A percentile compares a stretch with the other conserved stretches of the same genome.
Evolutionary conservation across 805 yeast genomes (phyloP).

Genomic region (Ogataea degrootiae): DNA sequence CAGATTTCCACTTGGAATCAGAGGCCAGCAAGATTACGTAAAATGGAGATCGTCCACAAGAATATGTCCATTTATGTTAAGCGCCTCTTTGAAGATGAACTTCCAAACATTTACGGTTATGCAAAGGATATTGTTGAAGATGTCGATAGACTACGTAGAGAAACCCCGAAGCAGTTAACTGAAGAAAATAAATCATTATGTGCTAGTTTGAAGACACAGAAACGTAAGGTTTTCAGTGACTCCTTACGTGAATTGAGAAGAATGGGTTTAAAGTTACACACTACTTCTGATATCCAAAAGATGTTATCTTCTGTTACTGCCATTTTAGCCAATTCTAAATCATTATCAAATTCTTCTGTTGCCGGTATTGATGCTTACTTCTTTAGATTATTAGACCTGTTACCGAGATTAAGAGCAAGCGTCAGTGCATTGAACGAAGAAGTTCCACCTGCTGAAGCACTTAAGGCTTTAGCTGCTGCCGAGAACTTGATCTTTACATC

Average conservation of each 20-base stretch:
- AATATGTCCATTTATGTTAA: conserved; percentile 50
- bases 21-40: conserved; percentile 54
- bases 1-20: conserved; percentile 43
- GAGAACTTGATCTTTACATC: conserved; percentile 66
- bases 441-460: conserved; percentile 68
- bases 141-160: conserved; percentile 60
- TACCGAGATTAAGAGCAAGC: conserved; percentile 73
- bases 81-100: conserved; percentile 28
- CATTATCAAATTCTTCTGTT: conserved; percentile 37
- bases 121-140: conserved; percentile 52
- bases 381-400: conserved; percentile 67
- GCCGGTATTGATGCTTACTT: conserved; percentile 49
- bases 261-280: conserved; percentile 68
- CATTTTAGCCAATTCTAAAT: conserved; percentile 50
- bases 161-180: conserved; percentile 68
- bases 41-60: conserved; percentile 43
- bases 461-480: conserved; percentile 67
- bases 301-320: conserved; percentile 58
- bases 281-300: conserved; percentile 61
- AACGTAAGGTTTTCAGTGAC: conserved; percentile 71
- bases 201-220: conserved; percentile 75
- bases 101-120: conserved; percentile 49
- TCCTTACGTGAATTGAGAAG: conserved; percentile 67
- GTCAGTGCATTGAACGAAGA: conserved; percentile 62
- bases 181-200: conserved; percentile 71